A percentile compares a stretch with the other conserved stretches of the same genome.
phyloP scores from a whole-genome alignment of 2,329 filamentous ascomycete genomes.

The Alternaria sp. region DNA sequence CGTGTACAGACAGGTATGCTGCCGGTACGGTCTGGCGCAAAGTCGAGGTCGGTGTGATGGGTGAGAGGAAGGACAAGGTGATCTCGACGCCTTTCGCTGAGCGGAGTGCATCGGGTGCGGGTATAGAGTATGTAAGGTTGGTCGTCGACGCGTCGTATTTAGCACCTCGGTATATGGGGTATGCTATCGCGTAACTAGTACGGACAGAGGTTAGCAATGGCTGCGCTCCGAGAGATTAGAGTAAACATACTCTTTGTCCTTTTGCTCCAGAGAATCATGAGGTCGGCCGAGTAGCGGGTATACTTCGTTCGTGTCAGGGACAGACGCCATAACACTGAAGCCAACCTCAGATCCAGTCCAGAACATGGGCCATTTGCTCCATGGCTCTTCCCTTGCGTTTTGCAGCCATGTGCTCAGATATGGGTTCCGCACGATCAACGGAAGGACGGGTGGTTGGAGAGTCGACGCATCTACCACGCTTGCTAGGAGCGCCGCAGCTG shows the following conservation, averaged over 20 bases:
- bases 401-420: constrained; percentile 63
- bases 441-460: constrained; percentile 61
- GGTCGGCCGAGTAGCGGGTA: constrained; percentile 71
- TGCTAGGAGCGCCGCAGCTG: constrained; percentile 48
- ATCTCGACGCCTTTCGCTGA: constrained; percentile 57
- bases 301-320: constrained; percentile 64
- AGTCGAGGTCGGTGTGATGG: constrained; percentile 81
- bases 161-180: constrained; percentile 64
- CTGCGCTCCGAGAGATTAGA: neutral
- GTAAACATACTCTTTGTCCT: constrained; percentile 47
- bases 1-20: constrained; percentile 75
- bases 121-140: constrained; percentile 70
- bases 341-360: constrained; percentile 75
- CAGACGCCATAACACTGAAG: constrained; percentile 66
- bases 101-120: constrained; percentile 47
- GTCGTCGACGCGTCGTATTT: constrained; percentile 74
- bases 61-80: constrained; percentile 72
- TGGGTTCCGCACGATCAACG: constrained; percentile 58
- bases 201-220: neutral
- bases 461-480: constrained; percentile 56
- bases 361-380: constrained; percentile 87
- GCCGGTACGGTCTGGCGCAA: constrained; percentile 83
- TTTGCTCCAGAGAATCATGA: constrained; percentile 64
- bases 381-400: constrained; percentile 74
- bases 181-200: constrained; percentile 61